Evolutionary conservation across 306 rosid species (phyloP), one percentile per base, ranked within the genome.

Genomic region (Echinosophora koreensis): DNA sequence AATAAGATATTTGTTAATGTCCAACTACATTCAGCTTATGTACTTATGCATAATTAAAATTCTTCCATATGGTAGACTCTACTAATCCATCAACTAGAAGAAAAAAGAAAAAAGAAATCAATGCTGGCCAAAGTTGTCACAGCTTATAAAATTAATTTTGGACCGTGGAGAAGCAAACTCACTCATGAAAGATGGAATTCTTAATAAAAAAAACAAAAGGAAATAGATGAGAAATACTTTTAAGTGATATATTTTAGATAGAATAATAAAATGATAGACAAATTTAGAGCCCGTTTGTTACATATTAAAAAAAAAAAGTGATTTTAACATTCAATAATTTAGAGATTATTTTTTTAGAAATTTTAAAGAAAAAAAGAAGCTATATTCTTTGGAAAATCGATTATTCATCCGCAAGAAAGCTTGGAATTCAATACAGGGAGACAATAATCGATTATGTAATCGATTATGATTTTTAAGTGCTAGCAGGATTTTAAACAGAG

Each of bases 61-160:
- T 3, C 8, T 49, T 65, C 14, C 22, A 11, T 34, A 16, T 9
- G 64, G 17, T 13, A n/a, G 71, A 63, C 62, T 62, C 52, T 42
- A 34, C 47, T 17, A 34, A 67, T 44, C 16, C 46, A 4, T 32
- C 18, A 6, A 6, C 51, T 28, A 7, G 3, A 15, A 30, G 30
- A 2, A 34, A 3, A 34, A 2, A 22, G 17, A n/a, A 52, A 17
- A 2, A 1, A 27, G 22, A 55, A 66, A 28, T n/a, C 27, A 15
- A n/a, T 6, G 81, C 58, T 15, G 67, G 59, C 67, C 81, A 30
- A 27, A 46, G 64, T 55, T 22, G 54, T 22, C 17, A 13, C 35
- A 12, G 72, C 58, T 44, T 49, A 2, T 49, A 6, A 47, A 34
- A 50, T 1, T 17, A n/a, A 17, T 8, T 16, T 64, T 16, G 51